Percentiles rank a stretch among this genome's conserved stretches.
Evolutionary conservation across 1,284 basidiomycete species (phyloP).

Genomic region (Tilletia walkeri): DNA sequence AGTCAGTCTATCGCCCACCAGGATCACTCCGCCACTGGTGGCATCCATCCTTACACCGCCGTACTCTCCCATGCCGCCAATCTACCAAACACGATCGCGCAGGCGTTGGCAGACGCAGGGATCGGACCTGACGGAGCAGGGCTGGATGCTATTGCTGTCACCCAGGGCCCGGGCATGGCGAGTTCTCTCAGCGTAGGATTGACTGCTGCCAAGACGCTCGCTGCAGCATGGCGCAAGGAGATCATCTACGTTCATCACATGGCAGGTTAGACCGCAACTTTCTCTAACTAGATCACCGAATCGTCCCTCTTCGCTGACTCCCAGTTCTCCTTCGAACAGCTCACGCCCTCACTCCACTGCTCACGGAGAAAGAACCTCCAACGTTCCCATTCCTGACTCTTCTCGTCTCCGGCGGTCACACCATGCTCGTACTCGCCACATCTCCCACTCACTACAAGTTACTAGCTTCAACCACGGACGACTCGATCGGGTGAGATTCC

Average conservation of each 20-base stretch:
- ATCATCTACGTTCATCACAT: constrained; percentile 53
- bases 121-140: constrained; percentile 22
- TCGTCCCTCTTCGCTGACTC: neutral
- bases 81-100: constrained; percentile 37
- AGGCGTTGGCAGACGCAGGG: constrained; percentile 31
- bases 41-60: constrained; percentile 49
- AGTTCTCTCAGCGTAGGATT: constrained; percentile 45
- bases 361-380: constrained; percentile 34
- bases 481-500: constrained; percentile 42
- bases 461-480: constrained; percentile 46
- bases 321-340: constrained; percentile 23
- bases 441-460: constrained; percentile 35
- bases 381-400: constrained; percentile 49
- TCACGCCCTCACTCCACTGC: constrained; percentile 38
- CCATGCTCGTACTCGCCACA: constrained; percentile 44
- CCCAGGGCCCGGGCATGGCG: constrained; percentile 51
- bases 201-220: constrained; percentile 42
- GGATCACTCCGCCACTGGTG: constrained; percentile 44
- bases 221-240: constrained; percentile 38
- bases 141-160: constrained; percentile 52
- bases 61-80: constrained; percentile 40
- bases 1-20: constrained; percentile 45
- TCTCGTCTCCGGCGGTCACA: constrained; percentile 53
- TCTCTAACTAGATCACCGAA: too few species aligned
- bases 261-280: constrained; percentile 33